These are phyloP conservation scores for Bombardia bombarda DNA, from an alignment of 495 filamentous ascomycete genomes.

Conservation along the genomic window DNA sequence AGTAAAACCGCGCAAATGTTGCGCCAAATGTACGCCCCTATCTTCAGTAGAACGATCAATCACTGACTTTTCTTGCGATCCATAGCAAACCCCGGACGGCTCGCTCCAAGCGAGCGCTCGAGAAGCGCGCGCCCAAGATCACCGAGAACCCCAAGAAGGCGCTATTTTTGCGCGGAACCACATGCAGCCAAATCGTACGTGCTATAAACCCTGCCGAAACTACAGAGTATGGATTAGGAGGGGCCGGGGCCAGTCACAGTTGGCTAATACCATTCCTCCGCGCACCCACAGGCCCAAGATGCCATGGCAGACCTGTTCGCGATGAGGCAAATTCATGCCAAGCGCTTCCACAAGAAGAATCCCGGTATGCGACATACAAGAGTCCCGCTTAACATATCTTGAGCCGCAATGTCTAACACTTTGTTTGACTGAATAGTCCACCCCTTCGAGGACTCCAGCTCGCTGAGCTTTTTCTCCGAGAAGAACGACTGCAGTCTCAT, in stretches of 20 bases:
- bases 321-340: slow-evolving; percentile 66
- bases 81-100: slow-evolving; percentile 83
- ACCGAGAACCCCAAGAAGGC: slow-evolving; percentile 81
- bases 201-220: not conserved
- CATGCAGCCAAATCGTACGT: slow-evolving; percentile 60
- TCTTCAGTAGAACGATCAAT: not conserved
- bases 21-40: slow-evolving; percentile 1
- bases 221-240: too few species aligned
- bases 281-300: slow-evolving; percentile 51
- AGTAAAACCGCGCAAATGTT: slow-evolving; percentile 1
- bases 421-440: slow-evolving; percentile 30
- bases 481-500: slow-evolving; percentile 80
- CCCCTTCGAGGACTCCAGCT: slow-evolving; percentile 84
- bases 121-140: slow-evolving; percentile 80
- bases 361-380: slow-evolving; percentile 36
- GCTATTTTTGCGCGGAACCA: slow-evolving; percentile 77
- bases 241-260: too few species aligned
- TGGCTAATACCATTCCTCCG: too few species aligned
- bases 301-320: slow-evolving; percentile 75
- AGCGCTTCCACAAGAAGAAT: slow-evolving; percentile 95
- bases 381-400: not conserved
- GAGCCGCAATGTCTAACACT: not conserved
- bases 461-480: slow-evolving; percentile 83
- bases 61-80: not conserved
- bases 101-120: slow-evolving; percentile 86